Conservation (phyloP, 2,329 filamentous ascomycete species). For the Stagonosporopsis rhizophila region DNA sequence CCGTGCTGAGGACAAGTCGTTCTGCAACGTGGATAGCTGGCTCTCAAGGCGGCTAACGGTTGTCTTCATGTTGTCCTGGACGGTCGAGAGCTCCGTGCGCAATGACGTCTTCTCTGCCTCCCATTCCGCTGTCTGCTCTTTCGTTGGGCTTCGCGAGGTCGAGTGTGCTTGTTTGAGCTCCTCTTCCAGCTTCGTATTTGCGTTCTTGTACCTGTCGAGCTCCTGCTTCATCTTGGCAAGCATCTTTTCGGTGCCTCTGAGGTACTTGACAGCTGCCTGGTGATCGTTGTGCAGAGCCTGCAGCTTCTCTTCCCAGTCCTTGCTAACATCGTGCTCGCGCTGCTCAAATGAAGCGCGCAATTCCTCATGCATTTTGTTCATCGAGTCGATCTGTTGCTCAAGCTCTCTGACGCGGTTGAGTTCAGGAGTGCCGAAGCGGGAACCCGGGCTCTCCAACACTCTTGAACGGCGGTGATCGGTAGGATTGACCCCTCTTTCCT, state of each 20-base stretch:
- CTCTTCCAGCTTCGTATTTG: conserved; percentile 81
- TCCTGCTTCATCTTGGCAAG: conserved; percentile 98
- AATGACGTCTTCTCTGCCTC: conserved; percentile 74
- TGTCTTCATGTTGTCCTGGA: conserved; percentile 72
- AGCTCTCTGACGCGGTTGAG: conserved; percentile 80
- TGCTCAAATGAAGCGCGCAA: conserved; percentile 77
- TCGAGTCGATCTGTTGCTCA: conserved; percentile 83
- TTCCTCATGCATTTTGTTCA: conserved; percentile 83
- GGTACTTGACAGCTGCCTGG: conserved; percentile 95
- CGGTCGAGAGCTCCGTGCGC: conserved; percentile 69
- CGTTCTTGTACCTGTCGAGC: conserved; percentile 86
- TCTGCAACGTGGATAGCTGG: conserved; percentile 71
- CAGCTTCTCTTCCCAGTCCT: conserved; percentile 89
- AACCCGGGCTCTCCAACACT: conserved; percentile 74
- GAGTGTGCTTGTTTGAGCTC: conserved; percentile 71
- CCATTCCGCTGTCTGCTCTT: conserved; percentile 68
- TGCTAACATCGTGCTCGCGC: conserved; percentile 86
- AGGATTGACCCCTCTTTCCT: conserved; percentile 85
- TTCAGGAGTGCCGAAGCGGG: conserved; percentile 78
- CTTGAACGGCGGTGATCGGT: conserved; percentile 75
- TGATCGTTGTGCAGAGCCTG: conserved; percentile 96
- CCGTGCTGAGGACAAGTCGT: conserved; percentile 71
- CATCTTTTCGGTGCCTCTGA: conserved; percentile 99
- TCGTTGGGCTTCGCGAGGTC: conserved; percentile 46
- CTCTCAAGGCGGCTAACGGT: conserved; percentile 73